Percentiles rank a stretch among this genome's conserved stretches.
These are phyloP conservation scores for Sporormia fimetaria DNA, from an alignment of 495 filamentous ascomycete genomes.

Conservation along the genomic window DNA sequence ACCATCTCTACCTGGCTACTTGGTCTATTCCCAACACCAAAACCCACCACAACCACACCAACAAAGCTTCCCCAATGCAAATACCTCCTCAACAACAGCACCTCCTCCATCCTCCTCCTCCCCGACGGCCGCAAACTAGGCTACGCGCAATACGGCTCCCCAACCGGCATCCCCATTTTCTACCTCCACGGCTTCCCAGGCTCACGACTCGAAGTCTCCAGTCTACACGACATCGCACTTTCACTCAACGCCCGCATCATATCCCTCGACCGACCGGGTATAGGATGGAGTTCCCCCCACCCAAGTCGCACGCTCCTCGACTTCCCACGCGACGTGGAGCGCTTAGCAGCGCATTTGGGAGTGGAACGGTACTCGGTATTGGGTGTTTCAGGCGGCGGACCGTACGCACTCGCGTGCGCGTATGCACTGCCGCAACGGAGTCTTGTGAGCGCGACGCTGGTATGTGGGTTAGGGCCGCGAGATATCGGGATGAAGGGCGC, in stretches of 20 bases:
- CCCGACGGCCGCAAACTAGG: constrained; percentile 18
- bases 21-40: too few species aligned
- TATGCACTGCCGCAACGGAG: constrained; percentile 10
- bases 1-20: too few species aligned
- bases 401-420: constrained; percentile 23
- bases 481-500: constrained; percentile 25
- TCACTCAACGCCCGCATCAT: constrained; percentile 10
- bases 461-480: constrained; percentile 28
- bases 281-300: constrained; percentile 13
- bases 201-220: constrained; percentile 12
- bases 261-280: constrained; percentile 6
- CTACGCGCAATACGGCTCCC: constrained; percentile 17
- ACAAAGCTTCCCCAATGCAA: constrained; percentile 2
- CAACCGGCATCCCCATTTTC: constrained; percentile 8
- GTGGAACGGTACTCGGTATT: constrained; percentile 9
- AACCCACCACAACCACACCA: too few species aligned
- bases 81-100: constrained; percentile 1
- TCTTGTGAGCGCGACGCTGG: constrained; percentile 19
- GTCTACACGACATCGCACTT: constrained; percentile 4
- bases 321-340: constrained; percentile 9
- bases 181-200: constrained; percentile 13
- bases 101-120: constrained; percentile 11
- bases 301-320: constrained; percentile 8
- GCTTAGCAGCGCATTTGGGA: constrained; percentile 12
- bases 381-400: constrained; percentile 18